A percentile compares a stretch with the other conserved stretches of the same genome.
These are phyloP conservation scores for Elaeagnus macrophylla DNA, from an alignment of 306 rosid genomes.

Conservation along the genomic window DNA sequence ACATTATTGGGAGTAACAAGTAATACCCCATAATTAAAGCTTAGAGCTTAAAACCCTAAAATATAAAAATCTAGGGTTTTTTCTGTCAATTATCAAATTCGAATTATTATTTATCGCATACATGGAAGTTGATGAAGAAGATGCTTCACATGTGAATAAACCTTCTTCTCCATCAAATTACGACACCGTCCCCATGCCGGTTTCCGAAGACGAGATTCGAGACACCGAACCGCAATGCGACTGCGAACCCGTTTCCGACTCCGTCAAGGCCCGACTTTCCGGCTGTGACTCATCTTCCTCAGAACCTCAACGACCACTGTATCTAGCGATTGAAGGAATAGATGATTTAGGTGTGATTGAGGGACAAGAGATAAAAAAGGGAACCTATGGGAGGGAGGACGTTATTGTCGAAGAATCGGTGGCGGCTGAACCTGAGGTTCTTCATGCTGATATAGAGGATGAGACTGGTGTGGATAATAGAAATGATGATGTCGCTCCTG, in stretches of 20 bases:
- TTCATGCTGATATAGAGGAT: background rate
- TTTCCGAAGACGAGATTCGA: constrained; percentile 11
- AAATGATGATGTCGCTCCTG: background rate
- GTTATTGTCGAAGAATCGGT: background rate
- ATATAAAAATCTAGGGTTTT: constrained; percentile 31
- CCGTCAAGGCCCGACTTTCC: constrained; percentile 3
- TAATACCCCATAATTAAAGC: constrained; percentile 8
- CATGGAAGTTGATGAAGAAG: constrained; percentile 60
- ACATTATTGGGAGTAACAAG: background rate
- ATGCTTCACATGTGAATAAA: constrained; percentile 19
- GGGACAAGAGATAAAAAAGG: background rate
- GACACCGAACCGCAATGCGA: constrained; percentile 26
- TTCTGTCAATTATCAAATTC: constrained; percentile 8
- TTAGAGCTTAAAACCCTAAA: constrained; percentile 29
- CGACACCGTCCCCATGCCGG: constrained; percentile 7
- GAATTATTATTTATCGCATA: background rate
- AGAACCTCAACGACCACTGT: background rate
- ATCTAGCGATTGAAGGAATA: background rate
- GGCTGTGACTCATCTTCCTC: constrained; percentile 1
- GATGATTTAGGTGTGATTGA: constrained; percentile 6
- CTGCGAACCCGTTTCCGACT: constrained; percentile 1
- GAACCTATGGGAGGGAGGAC: background rate
- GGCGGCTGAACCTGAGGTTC: background rate
- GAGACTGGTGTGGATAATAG: background rate
- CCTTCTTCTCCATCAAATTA: constrained; percentile 14